Evolutionary conservation across 2,329 filamentous ascomycete genomes (phyloP), one percentile per base, ranked within the genome.

Genomic region (Cadophora luteo-olivacea): DNA sequence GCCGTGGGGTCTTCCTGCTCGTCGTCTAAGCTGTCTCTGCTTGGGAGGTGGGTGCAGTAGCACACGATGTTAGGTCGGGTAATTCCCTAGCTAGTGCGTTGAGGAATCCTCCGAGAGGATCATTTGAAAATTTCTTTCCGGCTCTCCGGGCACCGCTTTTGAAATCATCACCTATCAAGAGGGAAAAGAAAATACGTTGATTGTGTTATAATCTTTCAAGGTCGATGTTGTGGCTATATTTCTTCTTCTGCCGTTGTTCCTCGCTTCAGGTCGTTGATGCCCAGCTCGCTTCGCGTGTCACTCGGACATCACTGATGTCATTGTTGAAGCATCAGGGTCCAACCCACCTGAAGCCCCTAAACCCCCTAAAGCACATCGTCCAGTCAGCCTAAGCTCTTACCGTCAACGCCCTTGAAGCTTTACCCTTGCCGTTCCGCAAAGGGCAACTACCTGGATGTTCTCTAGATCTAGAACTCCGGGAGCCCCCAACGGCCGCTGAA

Each of bases 391-490:
- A 32, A 14, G 24, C 22, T 29, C 11, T 29, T 54, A 5, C 24
- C 5, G 9, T 54, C 33, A 6, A 22, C 32, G 11, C 49, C n/a
- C n/a, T 45, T 51, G n/a, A 57, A 36, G 25, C 14, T 52, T 52
- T 45, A 51, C 51, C 7, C 62, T 48, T 60, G 33, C 36, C 45
- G 38, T n/a, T 54, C 61, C 61, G n/a, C 29, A 63, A 63, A 24
- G n/a, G 61, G 29, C n/a, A 38, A 19, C 48, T 11, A 16, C n/a
- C 11, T 41, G 36, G 57, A 24, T 45, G 24, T 24, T 60, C 25
- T 32, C 45, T 51, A 60, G 60, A 41, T 54, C 66, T 57, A 52
- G 61, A 51, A 49, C 61, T 22, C 19, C 57, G 12, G 19, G 41
- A n/a, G 14, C 55, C 64, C 25, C 48, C 60, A 25, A 45, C 45